Conservation (phyloP, 2,329 filamentous ascomycete species). For the Aspergillus novoparasiticus region DNA sequence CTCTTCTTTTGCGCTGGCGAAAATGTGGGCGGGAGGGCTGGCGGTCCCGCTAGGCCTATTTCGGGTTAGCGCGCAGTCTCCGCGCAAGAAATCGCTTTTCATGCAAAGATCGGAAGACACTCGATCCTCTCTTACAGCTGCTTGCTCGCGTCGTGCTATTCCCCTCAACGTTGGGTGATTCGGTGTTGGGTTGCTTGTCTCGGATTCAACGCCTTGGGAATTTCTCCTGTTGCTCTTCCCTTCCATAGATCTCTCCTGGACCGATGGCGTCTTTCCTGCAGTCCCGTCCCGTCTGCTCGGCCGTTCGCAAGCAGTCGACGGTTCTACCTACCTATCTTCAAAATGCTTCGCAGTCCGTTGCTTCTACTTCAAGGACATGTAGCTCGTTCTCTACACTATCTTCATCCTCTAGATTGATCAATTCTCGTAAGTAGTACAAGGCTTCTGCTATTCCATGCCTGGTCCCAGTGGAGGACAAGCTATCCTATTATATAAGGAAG, state of each 20-base stretch:
- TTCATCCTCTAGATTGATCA: slow-evolving; percentile 28
- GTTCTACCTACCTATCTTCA: slow-evolving; percentile 31
- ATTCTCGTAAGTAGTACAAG: slow-evolving; percentile 32
- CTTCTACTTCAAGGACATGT: slow-evolving; percentile 32
- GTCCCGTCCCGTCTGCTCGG: slow-evolving; percentile 34
- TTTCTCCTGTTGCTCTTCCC: background rate
- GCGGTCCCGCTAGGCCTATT: slow-evolving; percentile 33
- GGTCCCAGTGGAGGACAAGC: background rate
- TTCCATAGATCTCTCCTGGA: slow-evolving; percentile 16
- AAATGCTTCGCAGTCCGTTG: slow-evolving; percentile 28
- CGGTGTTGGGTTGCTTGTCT: slow-evolving; percentile 5
- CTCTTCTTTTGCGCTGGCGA: slow-evolving; percentile 29
- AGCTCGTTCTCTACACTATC: slow-evolving; percentile 34
- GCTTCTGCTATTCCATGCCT: slow-evolving; percentile 12
- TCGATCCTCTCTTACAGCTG: slow-evolving; percentile 8
- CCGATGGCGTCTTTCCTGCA: slow-evolving; percentile 36
- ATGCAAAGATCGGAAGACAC: slow-evolving; percentile 9
- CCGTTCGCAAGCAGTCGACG: slow-evolving; percentile 39
- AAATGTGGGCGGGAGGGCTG: slow-evolving; percentile 37
- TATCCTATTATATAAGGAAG: background rate
- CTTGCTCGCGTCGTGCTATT: background rate
- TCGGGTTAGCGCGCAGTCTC: slow-evolving; percentile 27
- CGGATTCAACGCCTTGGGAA: background rate
- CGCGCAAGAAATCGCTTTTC: slow-evolving; percentile 27
- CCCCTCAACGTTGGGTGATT: slow-evolving; percentile 4